Conservation (phyloP, 768 basidiomycete species). For the Lyophyllum shimeji region DNA sequence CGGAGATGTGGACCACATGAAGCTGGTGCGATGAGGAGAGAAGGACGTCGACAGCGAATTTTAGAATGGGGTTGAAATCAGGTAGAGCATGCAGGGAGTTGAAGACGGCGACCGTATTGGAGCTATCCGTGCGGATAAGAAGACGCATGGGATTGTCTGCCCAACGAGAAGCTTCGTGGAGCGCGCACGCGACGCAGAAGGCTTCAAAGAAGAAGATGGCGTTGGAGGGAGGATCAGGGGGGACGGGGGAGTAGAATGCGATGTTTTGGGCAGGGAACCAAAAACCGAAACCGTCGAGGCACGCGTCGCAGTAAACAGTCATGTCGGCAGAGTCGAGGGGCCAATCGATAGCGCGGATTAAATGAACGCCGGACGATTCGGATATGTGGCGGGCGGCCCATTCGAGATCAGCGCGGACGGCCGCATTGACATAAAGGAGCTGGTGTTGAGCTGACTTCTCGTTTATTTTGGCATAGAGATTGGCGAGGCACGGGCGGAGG, state of each 20-base stretch:
- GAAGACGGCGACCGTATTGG: conserved; percentile 23
- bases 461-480: conserved; percentile 30
- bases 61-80: conserved; percentile 18
- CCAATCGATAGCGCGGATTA: conserved; percentile 22
- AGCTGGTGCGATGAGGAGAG: conserved; percentile 7
- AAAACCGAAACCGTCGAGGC: conserved; percentile 19
- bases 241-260: conserved; percentile 14
- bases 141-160: neutral
- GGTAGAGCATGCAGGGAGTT: conserved; percentile 5
- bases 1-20: conserved; percentile 16
- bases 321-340: conserved; percentile 9
- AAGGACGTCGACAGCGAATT: conserved; percentile 14
- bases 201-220: conserved; percentile 29
- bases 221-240: neutral
- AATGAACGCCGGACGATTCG: conserved; percentile 15
- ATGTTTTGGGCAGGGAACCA: conserved; percentile 15
- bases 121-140: conserved; percentile 22
- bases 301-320: conserved; percentile 23
- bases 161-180: conserved; percentile 6
- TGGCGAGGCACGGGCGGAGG: conserved; percentile 24
- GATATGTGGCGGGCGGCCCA: conserved; percentile 30
- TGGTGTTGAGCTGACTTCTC: conserved; percentile 14
- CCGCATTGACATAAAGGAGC: conserved; percentile 24
- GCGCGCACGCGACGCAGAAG: conserved; percentile 16
- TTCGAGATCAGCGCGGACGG: conserved; percentile 17